Evolutionary conservation across 768 basidiomycete genomes (phyloP), one percentile per base, ranked within the genome.

Genomic region (Psilocybe subaeruginosa): DNA sequence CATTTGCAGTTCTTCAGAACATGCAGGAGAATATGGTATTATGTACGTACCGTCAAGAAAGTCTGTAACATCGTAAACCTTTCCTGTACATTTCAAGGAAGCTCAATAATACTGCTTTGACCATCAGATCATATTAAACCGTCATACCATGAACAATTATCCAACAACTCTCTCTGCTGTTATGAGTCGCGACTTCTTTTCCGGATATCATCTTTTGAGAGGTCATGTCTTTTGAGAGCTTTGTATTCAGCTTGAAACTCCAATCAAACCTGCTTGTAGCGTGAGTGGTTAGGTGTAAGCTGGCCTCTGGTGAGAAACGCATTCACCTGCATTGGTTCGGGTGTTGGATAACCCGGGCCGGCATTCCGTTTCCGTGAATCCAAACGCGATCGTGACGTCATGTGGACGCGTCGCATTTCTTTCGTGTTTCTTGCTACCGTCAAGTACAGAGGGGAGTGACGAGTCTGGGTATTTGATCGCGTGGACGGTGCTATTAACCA

Each of bases 21-120:
- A 54, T 29, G n/a, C 27, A 8, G 14, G 9, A 43, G 17, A 29
- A 19, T 30, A 53, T 8, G 51, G 1, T 4, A 43, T 4, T 8
- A n/a, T 14, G 33, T 1, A 63, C 80, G 63, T 67, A 88, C 88
- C 88, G 60, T 89, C 86, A 50, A 91, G 77, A 70, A 92, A 91
- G n/a, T 90, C 88, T 0, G 91, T 90, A 2, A 92, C 90, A 65
- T 92, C 91, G 71, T 92, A 92, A 3, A 85, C 89, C 48, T 88
- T 86, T 56, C 88, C 90, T 89, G 43, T 33, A 49, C 7, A 48
- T n/a, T 14, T 31, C 6, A 31, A 50, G 48, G n/a, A 31, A 27
- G 16, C 33, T 17, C 39, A 35, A 23, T 35, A 37, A 8, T 16
- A 48, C 49, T 35, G 37, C 43, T 35, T 0, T 1, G 17, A 23